Percentiles rank a stretch among this genome's conserved stretches.
These are phyloP conservation scores for Debaryomyces castellii DNA, from an alignment of 805 yeast species.

Conservation along the genomic window DNA sequence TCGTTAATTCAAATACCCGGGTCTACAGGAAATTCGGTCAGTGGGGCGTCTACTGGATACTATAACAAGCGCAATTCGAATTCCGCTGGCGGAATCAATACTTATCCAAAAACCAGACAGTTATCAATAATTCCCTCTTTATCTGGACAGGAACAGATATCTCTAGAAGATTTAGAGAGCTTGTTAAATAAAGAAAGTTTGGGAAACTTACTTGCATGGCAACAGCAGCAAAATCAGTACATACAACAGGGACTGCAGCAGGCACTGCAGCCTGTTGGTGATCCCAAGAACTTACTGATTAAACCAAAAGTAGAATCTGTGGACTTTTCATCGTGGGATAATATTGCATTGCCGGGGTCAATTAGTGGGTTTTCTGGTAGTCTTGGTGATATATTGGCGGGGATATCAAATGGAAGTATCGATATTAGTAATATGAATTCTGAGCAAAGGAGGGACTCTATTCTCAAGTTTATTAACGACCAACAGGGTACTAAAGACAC, in stretches of 20 bases:
- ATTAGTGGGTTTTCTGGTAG: slow-evolving; percentile 30
- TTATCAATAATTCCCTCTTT: slow-evolving; percentile 16
- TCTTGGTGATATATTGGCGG: slow-evolving; percentile 32
- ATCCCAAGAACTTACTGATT: slow-evolving; percentile 12
- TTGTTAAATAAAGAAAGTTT: slow-evolving; percentile 32
- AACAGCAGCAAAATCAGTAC: slow-evolving; percentile 13
- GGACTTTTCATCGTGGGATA: slow-evolving; percentile 30
- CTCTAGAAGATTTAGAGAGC: slow-evolving; percentile 33
- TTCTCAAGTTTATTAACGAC: slow-evolving; percentile 36
- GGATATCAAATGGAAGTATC: slow-evolving; percentile 35
- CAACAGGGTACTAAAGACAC: slow-evolving; percentile 18
- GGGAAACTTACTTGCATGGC: slow-evolving; percentile 30
- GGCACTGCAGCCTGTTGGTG: slow-evolving; percentile 10
- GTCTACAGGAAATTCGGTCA: slow-evolving; percentile 31
- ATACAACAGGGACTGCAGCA: slow-evolving; percentile 7
- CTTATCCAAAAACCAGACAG: slow-evolving; percentile 14
- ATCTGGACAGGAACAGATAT: slow-evolving; percentile 16
- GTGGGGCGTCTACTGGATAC: slow-evolving; percentile 17
- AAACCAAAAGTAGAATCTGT: slow-evolving; percentile 27
- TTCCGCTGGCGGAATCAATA: slow-evolving; percentile 11
- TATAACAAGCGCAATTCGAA: slow-evolving; percentile 6
- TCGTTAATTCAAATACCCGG: slow-evolving; percentile 40
- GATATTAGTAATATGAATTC: slow-evolving; percentile 39
- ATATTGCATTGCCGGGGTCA: slow-evolving; percentile 23
- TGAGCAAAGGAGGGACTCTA: slow-evolving; percentile 40